A percentile compares a stretch with the other conserved stretches of the same genome.
Evolutionary conservation across 2,329 filamentous ascomycete genomes (phyloP).

Genomic region (Dothiorella sarmentorum): DNA sequence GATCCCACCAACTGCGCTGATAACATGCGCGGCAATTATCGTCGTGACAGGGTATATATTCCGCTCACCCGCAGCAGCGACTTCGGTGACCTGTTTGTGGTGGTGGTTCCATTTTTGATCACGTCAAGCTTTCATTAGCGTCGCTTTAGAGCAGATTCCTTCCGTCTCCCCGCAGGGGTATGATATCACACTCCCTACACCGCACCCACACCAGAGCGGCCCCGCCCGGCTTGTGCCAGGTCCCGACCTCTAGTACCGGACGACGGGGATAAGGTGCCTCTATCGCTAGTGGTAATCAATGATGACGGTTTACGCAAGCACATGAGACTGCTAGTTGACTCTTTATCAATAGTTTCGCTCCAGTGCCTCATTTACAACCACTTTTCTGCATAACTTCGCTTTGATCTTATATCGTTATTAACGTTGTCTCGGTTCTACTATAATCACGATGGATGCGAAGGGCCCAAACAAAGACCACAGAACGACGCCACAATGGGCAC

Average conservation of each 20-base stretch:
- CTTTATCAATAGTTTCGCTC: neutral
- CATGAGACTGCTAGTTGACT: neutral
- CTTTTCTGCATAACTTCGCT: neutral
- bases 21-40: too few relatives aligned
- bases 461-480: constrained; percentile 51
- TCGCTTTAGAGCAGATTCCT: neutral
- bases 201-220: too few relatives aligned
- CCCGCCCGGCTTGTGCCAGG: neutral
- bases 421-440: neutral
- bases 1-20: too few relatives aligned
- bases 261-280: neutral
- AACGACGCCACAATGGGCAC: constrained; percentile 52
- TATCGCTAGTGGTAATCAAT: neutral
- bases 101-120: neutral
- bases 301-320: neutral
- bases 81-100: neutral
- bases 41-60: too few relatives aligned
- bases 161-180: neutral
- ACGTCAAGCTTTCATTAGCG: constrained; percentile 14
- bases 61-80: neutral
- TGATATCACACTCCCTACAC: neutral
- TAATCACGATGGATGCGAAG: constrained; percentile 44
- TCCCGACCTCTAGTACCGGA: neutral
- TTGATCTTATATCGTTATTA: neutral
- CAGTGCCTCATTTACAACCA: neutral